Evolutionary conservation across 2,329 filamentous ascomycete genomes (phyloP), one percentile per base, ranked within the genome.

Genomic region (Calonectria montana): DNA sequence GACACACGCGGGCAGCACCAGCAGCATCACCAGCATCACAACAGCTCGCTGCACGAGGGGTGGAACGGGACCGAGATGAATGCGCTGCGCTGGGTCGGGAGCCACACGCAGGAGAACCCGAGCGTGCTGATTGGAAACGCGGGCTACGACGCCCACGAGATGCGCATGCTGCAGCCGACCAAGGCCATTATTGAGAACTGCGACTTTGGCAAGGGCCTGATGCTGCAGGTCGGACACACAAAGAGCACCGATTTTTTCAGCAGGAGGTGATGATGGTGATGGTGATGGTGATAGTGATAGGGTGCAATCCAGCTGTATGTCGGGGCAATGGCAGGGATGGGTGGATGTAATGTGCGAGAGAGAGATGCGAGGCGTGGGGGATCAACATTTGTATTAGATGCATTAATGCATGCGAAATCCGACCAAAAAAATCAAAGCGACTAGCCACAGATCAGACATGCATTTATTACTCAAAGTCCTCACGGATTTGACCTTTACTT

Each of bases 111-210:
- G 31, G 53, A 59, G 21, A 16, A 59, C 53, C 53, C 53, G 31
- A 59, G 53, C 53, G 37, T 59, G 31, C 53, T 59, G 21, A 16
- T 59, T 2, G 53, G 53, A 13, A 59, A 59, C 35, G 53, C 53
- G 13, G 53, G 53, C 13, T 59, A 39, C 53, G 53, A 59, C 21
- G 53, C 53, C 13, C 31, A 37, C n/a, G 53, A 59, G 53, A 27
- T 59, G 4, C 53, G 31, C n/a, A 23, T 39, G n/a, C 53, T 59
- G 53, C 35, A 37, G 53, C 53, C 53, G 10, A 39, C 53, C 8
- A 59, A 59, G 53, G 53, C 53, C 53, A 35, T 59, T 5, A 59
- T 59, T 18, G 53, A 59, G 53, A 59, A 59, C 31, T 59, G 53
- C 53, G 53, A 59, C 53, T 59, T 59, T 25, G 53, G 53, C 8